phyloP scores from a whole-genome alignment of 2,329 filamentous ascomycete genomes.

The Endoconidiophora polonica region DNA sequence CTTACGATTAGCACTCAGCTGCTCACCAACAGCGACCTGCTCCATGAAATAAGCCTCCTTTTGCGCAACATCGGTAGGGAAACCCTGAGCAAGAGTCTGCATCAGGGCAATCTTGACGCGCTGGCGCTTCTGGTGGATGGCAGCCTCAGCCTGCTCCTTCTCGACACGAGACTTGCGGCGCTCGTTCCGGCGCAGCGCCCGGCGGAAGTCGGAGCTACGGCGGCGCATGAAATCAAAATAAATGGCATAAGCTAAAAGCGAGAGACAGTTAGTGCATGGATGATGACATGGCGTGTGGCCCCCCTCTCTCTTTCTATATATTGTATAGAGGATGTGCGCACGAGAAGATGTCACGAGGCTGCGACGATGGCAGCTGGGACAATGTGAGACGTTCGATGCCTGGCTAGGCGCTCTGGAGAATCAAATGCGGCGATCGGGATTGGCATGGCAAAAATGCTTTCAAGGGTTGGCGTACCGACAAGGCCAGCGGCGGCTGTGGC shows the following conservation, averaged over 20 bases:
- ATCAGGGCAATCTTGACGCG: constrained; percentile 61
- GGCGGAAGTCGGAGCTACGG: constrained; percentile 47
- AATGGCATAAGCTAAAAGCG: constrained; percentile 38
- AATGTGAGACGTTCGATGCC: too few relatives aligned
- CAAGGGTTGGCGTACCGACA: constrained; percentile 30
- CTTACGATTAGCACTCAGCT: constrained; percentile 66
- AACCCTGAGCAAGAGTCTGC: constrained; percentile 76
- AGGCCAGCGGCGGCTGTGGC: constrained; percentile 43
- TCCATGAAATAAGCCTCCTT: constrained; percentile 95
- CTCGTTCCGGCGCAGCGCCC: constrained; percentile 55
- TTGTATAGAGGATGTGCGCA: too few relatives aligned
- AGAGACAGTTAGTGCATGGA: background rate
- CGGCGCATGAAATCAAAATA: constrained; percentile 56
- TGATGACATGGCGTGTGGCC: background rate
- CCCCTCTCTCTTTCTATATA: background rate
- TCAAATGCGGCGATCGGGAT: constrained; percentile 1
- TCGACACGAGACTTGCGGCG: constrained; percentile 53
- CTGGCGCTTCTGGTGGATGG: constrained; percentile 50
- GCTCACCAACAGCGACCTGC: constrained; percentile 79
- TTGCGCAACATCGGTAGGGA: constrained; percentile 79
- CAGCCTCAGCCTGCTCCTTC: constrained; percentile 54
- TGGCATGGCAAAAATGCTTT: background rate
- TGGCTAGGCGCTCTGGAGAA: background rate
- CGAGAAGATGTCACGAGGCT: too few relatives aligned
- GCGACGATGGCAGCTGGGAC: too few relatives aligned